Evolutionary conservation across 2,329 filamentous ascomycete genomes (phyloP).

Genomic region (Arachnomyces sp.): DNA sequence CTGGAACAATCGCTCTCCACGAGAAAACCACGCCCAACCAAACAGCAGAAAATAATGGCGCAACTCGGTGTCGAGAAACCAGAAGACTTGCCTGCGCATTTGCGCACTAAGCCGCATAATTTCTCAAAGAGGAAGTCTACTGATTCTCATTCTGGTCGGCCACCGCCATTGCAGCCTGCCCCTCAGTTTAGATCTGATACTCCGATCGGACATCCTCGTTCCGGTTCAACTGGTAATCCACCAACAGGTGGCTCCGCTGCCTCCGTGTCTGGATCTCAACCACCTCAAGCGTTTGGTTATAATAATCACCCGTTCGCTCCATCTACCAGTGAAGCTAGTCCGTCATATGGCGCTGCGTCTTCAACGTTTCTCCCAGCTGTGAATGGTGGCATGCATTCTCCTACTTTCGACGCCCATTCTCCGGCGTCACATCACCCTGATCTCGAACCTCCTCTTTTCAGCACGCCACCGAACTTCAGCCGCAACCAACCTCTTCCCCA

Average conservation of each 20-base stretch:
- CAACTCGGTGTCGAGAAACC: conserved; percentile 83
- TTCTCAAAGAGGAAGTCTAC: conserved; percentile 60
- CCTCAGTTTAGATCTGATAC: conserved; percentile 18
- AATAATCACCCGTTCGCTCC: conserved; percentile 32
- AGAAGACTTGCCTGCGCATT: conserved; percentile 76
- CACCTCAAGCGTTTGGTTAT: conserved; percentile 26
- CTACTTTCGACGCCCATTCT: conserved; percentile 32
- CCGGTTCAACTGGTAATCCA: conserved; percentile 23
- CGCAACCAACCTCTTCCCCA: conserved; percentile 22
- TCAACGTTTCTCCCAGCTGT: conserved; percentile 32
- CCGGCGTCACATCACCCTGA: conserved; percentile 28
- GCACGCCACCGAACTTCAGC: conserved; percentile 28
- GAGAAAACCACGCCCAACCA: conserved; percentile 89
- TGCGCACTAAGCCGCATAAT: conserved; percentile 68
- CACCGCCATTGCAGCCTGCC: conserved; percentile 23
- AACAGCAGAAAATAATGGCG: conserved; percentile 88
- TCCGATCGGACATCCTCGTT: conserved; percentile 22
- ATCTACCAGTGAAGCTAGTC: conserved; percentile 27
- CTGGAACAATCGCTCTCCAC: conserved; percentile 84
- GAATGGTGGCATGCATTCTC: conserved; percentile 21
- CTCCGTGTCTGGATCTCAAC: conserved; percentile 18
- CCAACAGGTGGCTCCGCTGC: conserved; percentile 25
- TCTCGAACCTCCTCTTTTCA: conserved; percentile 35
- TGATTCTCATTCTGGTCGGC: conserved; percentile 29
- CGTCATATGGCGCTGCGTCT: conserved; percentile 28